phyloP scores from a whole-genome alignment of 2,329 filamentous ascomycete genomes.

The Clonostachys rosea region DNA sequence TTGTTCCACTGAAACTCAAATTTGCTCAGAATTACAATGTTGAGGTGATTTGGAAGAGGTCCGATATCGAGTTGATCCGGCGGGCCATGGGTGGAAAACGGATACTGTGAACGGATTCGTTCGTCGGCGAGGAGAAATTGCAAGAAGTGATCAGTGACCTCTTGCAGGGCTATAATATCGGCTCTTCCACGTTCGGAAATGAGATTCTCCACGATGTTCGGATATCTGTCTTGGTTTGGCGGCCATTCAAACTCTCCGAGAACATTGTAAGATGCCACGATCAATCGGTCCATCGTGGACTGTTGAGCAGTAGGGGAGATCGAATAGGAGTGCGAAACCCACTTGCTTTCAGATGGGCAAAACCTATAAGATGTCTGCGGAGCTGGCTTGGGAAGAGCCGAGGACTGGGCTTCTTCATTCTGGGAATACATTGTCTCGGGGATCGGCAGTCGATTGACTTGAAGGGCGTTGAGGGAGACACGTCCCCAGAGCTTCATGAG shows the following conservation, averaged over 20 bases:
- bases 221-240: conserved; percentile 32
- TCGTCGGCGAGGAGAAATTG: conserved; percentile 43
- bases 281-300: conserved; percentile 10
- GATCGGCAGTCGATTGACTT: neutral
- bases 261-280: conserved; percentile 49
- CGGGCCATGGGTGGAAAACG: conserved; percentile 53
- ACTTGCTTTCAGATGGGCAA: neutral
- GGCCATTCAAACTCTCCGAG: conserved; percentile 45
- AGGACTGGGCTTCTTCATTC: neutral
- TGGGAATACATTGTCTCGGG: neutral
- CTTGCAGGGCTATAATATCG: conserved; percentile 52
- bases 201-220: conserved; percentile 36
- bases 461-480: conserved; percentile 25
- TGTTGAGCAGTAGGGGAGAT: neutral
- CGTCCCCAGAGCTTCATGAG: conserved; percentile 55
- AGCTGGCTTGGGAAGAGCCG: neutral
- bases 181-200: conserved; percentile 32
- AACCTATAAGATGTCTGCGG: neutral
- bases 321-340: neutral
- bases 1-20: conserved; percentile 50
- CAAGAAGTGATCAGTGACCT: conserved; percentile 62
- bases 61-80: conserved; percentile 44
- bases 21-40: conserved; percentile 55
- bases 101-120: conserved; percentile 41
- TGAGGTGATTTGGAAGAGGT: conserved; percentile 55